Base-by-base conservation (phyloP, 148 eudicot species). In the Rhododendron griersonianum region DNA sequence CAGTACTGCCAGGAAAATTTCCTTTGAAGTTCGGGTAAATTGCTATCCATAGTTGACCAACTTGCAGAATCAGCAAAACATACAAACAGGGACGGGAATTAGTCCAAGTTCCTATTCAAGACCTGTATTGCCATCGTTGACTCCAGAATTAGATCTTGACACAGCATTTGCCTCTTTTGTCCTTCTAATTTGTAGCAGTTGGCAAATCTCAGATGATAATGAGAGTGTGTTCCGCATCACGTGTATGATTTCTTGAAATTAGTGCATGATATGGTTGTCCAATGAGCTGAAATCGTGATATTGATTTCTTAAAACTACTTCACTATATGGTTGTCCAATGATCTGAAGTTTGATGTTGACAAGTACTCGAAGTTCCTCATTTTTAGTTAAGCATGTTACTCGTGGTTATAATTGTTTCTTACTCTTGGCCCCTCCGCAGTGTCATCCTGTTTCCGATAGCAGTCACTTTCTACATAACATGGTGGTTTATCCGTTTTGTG, bases 401-500 rank as follows among this genome's bases (percentile, higher is more conserved):
- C 73, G 39, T 37, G 55, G 79, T 80, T 55, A 4, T 83, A 57
- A 11, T 41, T 85, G 77, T 84, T 77, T 39, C 82, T 89, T 65
- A 78, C 86, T 57, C 47, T 88, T 84, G 55, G 67, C 80, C 19
- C 73, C 85, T 89, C 83, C 86, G 93, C 98, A 95, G 98, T 91
- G 98, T 95, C 82, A 95, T 95, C 93, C 94, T 95, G 67, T 92
- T 95, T 86, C 98, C 98, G 2, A 93, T 95, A 73, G 98, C 95
- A 35, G 80, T 95, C 93, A 95, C 98, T 55, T 95, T 95, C 90
- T 95, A 95, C 55, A 83, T 95, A 87, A 95, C 98, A 83, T 95
- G 96, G 94, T 95, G 98, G 98, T 95, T 95, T 85, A 95, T 95
- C 87, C 96, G 90, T 89, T 93, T 95, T 81, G 98, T 95, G 84